Evolutionary conservation across 148 eudicot species (phyloP).

Genomic region (Polygonum aviculare): DNA sequence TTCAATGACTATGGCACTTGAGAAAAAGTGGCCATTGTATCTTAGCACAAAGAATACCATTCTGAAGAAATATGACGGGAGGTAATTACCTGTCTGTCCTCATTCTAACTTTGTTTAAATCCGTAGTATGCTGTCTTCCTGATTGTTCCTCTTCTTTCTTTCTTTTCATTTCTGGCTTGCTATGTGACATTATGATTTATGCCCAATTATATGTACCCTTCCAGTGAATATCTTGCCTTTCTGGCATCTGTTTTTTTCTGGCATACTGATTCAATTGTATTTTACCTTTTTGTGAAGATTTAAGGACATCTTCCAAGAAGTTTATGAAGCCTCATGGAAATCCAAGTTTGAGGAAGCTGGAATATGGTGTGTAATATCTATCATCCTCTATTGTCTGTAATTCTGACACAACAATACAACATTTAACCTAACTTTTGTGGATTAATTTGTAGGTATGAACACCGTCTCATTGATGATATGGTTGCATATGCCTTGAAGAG

Average conservation of each 20-base stretch:
- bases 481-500: slow-evolving; percentile 94
- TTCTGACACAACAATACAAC: background rate
- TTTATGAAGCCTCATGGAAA: slow-evolving; percentile 76
- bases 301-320: slow-evolving; percentile 96
- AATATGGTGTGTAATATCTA: slow-evolving; percentile 31
- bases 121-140: background rate
- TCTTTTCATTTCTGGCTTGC: too few species aligned
- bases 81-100: slow-evolving; percentile 28
- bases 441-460: slow-evolving; percentile 70
- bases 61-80: slow-evolving; percentile 90
- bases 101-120: background rate
- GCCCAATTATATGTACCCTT: background rate
- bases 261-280: background rate
- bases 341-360: slow-evolving; percentile 77
- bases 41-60: slow-evolving; percentile 97
- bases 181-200: background rate
- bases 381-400: background rate
- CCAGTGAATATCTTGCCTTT: background rate
- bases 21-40: slow-evolving; percentile 92
- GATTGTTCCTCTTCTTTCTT: background rate
- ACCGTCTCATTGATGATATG: slow-evolving; percentile 95
- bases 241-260: background rate
- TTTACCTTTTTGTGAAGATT: slow-evolving; percentile 33
- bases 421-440: background rate
- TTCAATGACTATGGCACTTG: slow-evolving; percentile 72